A percentile compares a stretch with the other conserved stretches of the same genome.
These are phyloP conservation scores for Tolypocladium cylindrosporum DNA, from an alignment of 2,329 filamentous ascomycete species.

Conservation along the genomic window DNA sequence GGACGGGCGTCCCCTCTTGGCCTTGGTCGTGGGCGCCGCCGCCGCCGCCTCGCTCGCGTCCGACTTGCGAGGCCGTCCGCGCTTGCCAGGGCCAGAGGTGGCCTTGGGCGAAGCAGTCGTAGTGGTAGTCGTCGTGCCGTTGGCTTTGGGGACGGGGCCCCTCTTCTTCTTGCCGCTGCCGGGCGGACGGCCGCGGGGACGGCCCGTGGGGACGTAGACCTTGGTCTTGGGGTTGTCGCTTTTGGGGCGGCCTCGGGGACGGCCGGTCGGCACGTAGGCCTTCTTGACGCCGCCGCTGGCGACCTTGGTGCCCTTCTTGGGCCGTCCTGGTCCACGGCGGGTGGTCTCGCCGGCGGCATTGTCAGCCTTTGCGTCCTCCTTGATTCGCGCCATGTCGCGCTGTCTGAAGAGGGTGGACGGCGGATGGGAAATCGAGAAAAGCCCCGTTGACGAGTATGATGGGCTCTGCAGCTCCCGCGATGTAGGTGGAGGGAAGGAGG, in stretches of 20 bases:
- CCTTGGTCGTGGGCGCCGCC: constrained; percentile 6
- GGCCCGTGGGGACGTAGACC: constrained; percentile 27
- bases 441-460: neutral
- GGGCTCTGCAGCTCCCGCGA: neutral
- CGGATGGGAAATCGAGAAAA: neutral
- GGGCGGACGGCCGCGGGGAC: constrained; percentile 37
- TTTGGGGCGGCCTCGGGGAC: constrained; percentile 33
- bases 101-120: neutral
- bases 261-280: constrained; percentile 25
- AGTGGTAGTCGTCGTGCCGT: neutral
- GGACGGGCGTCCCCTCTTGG: neutral
- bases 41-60: constrained; percentile 6
- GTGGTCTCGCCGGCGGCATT: constrained; percentile 7
- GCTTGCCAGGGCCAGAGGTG: constrained; percentile 9
- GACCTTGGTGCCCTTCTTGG: constrained; percentile 18
- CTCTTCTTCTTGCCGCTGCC: constrained; percentile 24
- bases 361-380: constrained; percentile 14
- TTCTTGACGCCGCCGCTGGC: constrained; percentile 30
- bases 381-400: constrained; percentile 20
- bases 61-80: constrained; percentile 20
- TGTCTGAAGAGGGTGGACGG: neutral
- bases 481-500: neutral
- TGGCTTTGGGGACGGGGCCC: neutral
- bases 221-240: constrained; percentile 19
- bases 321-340: constrained; percentile 12